Evolutionary conservation across 2,329 filamentous ascomycete genomes (phyloP).

Genomic region (Septoria petroselini): DNA sequence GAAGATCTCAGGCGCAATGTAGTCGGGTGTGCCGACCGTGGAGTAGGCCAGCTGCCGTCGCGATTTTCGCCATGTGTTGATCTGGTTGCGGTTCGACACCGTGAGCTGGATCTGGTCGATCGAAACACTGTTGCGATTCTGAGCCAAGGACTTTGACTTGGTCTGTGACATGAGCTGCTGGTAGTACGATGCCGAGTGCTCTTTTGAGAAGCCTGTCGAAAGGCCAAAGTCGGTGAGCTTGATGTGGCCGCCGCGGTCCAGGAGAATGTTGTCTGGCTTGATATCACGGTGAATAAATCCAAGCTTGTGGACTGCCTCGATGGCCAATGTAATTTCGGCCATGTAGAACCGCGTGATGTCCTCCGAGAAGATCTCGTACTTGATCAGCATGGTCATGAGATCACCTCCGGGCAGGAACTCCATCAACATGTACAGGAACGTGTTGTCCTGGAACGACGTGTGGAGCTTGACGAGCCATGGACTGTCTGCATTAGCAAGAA

Average conservation of each 20-base stretch:
- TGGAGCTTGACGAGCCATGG: conserved; percentile 98
- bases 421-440: conserved; percentile 99
- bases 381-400: conserved; percentile 99
- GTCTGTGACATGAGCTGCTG: conserved; percentile 78
- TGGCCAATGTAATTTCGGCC: conserved; percentile 96
- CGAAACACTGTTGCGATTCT: conserved; percentile 86
- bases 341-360: conserved; percentile 99
- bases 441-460: conserved; percentile 94
- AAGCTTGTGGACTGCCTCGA: conserved; percentile 95
- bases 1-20: conserved; percentile 98
- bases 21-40: conserved; percentile 95
- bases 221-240: conserved; percentile 98
- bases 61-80: conserved; percentile 98
- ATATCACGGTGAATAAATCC: conserved; percentile 99
- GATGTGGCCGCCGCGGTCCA: conserved; percentile 93
- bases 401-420: conserved; percentile 98
- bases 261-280: conserved; percentile 96
- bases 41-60: conserved; percentile 95
- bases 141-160: conserved; percentile 43
- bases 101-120: conserved; percentile 98
- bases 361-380: conserved; percentile 99
- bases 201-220: conserved; percentile 95
- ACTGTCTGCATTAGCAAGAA: conserved; percentile 97
- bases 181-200: conserved; percentile 98
- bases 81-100: conserved; percentile 93